phyloP scores from a whole-genome alignment of 495 filamentous ascomycete genomes.

The Penicillium herquei region DNA sequence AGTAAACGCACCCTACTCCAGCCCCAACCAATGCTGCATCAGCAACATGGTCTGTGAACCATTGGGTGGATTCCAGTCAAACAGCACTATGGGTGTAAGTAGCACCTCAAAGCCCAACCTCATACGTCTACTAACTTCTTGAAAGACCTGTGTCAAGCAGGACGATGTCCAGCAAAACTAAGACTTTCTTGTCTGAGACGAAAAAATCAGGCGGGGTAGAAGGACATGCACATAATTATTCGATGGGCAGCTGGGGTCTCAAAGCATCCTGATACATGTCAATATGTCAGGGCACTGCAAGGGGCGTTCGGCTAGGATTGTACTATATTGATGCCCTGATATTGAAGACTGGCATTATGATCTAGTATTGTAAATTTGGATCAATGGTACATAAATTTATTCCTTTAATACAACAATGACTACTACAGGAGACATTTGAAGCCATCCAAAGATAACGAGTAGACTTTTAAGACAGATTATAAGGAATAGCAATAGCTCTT shows the following conservation, averaged over 20 bases:
- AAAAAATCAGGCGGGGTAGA: neutral
- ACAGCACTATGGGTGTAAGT: slow-evolving; percentile 13
- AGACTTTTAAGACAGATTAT: too few relatives aligned
- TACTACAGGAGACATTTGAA: too few relatives aligned
- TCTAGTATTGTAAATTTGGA: neutral
- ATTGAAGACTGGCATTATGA: too few relatives aligned
- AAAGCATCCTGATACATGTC: too few relatives aligned
- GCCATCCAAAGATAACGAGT: too few relatives aligned
- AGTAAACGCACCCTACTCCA: neutral
- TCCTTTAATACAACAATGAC: neutral
- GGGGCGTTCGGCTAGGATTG: neutral
- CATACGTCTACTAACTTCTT: neutral
- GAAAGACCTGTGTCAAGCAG: neutral
- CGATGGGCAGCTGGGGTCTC: too few relatives aligned
- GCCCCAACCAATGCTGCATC: slow-evolving; percentile 10
- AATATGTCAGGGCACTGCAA: too few relatives aligned
- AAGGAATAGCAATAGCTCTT: neutral
- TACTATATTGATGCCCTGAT: too few relatives aligned
- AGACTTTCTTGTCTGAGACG: neutral
- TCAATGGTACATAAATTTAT: neutral
- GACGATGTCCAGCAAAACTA: neutral
- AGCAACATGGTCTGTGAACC: slow-evolving; percentile 6
- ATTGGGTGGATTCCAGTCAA: neutral
- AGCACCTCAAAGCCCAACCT: neutral
- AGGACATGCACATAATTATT: too few relatives aligned